Conservation (phyloP, 1,284 basidiomycete genomes). For the Moesziomyces parantarcticus region DNA sequence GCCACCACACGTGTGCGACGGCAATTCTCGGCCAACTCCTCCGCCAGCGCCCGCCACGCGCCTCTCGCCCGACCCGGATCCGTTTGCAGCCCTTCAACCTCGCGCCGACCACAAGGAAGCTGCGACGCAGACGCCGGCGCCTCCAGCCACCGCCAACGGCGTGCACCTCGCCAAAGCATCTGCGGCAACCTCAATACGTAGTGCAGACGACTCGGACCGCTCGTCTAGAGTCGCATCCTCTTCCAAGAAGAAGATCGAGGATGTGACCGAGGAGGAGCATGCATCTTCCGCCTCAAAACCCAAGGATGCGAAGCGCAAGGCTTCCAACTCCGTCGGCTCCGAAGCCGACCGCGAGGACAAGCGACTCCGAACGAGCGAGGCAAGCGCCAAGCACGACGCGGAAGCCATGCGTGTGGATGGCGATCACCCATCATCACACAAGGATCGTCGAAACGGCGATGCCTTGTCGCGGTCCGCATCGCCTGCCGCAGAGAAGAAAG, state of each 20-base stretch:
- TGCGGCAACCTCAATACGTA: constrained; percentile 8
- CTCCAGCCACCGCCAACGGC: constrained; percentile 26
- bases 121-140: constrained; percentile 35
- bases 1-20: constrained; percentile 63
- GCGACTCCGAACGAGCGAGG: constrained; percentile 26
- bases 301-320: constrained; percentile 51
- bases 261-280: constrained; percentile 27
- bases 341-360: constrained; percentile 51
- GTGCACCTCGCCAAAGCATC: constrained; percentile 18
- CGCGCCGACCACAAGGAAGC: constrained; percentile 37
- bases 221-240: constrained; percentile 47
- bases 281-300: constrained; percentile 16
- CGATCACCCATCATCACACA: constrained; percentile 18
- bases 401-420: constrained; percentile 10
- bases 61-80: constrained; percentile 50
- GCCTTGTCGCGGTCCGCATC: constrained; percentile 32
- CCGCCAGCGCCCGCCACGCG: constrained; percentile 33
- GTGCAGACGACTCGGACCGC: constrained; percentile 21
- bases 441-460: constrained; percentile 27
- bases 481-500: constrained; percentile 31
- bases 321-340: constrained; percentile 32
- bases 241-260: constrained; percentile 56
- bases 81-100: constrained; percentile 26
- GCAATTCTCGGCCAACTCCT: constrained; percentile 42
- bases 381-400: constrained; percentile 20